phyloP scores from a whole-genome alignment of 192 early-diverging fungal species.

The Backusella circina region DNA sequence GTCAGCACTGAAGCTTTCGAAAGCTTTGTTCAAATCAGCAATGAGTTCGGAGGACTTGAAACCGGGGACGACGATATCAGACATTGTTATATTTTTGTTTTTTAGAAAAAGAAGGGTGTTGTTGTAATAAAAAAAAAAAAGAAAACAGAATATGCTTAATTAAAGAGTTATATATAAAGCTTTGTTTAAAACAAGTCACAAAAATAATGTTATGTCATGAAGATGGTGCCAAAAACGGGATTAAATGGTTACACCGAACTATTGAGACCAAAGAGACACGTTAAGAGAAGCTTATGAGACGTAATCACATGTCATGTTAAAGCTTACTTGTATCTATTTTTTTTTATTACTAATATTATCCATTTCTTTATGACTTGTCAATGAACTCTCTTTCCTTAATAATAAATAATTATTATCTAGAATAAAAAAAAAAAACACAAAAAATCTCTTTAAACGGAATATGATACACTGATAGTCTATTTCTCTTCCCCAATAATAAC shows the following conservation, averaged over 20 bases:
- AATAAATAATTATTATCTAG: no score
- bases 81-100: constrained; percentile 9
- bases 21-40: constrained; percentile 58
- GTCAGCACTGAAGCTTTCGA: constrained; percentile 56
- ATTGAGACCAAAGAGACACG: neutral
- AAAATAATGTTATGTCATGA: constrained; percentile 1
- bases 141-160: neutral
- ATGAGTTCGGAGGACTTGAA: constrained; percentile 79
- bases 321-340: neutral
- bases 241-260: neutral
- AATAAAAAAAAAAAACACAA: no score
- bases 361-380: neutral
- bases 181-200: neutral
- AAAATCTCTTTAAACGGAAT: no score
- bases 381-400: no score
- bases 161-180: neutral
- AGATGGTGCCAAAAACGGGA: neutral
- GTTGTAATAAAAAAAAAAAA: neutral
- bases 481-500: no score
- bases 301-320: neutral
- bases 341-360: neutral
- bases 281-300: neutral
- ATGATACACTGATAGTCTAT: no score
- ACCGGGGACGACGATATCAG: constrained; percentile 46
- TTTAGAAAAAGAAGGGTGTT: neutral